Conservation (phyloP, 1,284 basidiomycete species). For the Polyporus tsugae region DNA sequence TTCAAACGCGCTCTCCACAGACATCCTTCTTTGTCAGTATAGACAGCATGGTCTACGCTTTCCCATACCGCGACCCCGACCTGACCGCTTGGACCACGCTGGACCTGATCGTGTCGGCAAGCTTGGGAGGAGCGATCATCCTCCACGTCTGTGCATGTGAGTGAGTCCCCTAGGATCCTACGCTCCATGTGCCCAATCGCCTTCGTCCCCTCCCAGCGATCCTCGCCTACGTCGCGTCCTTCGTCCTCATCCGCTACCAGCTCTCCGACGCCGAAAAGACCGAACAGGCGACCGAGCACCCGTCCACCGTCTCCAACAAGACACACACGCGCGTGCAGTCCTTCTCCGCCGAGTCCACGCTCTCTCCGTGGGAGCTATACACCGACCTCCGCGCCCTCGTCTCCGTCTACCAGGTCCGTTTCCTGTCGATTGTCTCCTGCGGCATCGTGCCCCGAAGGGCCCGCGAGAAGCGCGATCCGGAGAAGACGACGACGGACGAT, state of each 20-base stretch:
- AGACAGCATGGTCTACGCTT: constrained; percentile 45
- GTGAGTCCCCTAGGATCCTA: constrained; percentile 11
- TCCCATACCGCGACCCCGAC: constrained; percentile 31
- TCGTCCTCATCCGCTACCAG: constrained; percentile 45
- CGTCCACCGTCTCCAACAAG: background rate
- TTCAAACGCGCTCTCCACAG: constrained; percentile 17
- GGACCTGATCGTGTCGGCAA: constrained; percentile 39
- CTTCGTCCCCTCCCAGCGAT: constrained; percentile 32
- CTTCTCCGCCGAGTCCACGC: background rate
- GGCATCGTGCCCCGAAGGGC: background rate
- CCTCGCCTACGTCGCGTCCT: constrained; percentile 44
- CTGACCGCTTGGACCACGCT: constrained; percentile 24
- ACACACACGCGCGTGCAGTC: background rate
- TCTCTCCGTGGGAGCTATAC: background rate
- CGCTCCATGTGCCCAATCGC: background rate
- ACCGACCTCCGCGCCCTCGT: constrained; percentile 28
- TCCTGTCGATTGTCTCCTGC: constrained; percentile 11
- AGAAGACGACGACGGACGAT: constrained; percentile 9
- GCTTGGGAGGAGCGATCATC: constrained; percentile 46
- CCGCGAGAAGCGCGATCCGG: background rate
- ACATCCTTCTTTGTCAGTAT: constrained; percentile 48
- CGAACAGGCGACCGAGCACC: constrained; percentile 22
- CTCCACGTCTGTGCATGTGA: constrained; percentile 47
- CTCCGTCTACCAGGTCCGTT: constrained; percentile 27
- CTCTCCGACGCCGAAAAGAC: constrained; percentile 39